phyloP scores from a whole-genome alignment of 176 grass and related monocot species.

The Metroxylon sagu region DNA sequence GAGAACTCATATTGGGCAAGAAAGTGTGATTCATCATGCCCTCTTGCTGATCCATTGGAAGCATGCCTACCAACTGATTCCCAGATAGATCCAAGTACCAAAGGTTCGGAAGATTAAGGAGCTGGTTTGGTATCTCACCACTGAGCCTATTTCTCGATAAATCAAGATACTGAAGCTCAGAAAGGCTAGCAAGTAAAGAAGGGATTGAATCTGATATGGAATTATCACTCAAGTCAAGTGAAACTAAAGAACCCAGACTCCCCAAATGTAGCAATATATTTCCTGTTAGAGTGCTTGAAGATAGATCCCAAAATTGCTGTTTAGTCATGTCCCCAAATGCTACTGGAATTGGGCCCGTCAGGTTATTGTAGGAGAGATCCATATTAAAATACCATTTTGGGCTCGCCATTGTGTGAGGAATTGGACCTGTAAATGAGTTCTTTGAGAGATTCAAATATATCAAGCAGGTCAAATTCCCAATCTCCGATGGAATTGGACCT shows the following conservation, averaged over 20 bases:
- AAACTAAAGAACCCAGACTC: conserved; percentile 10
- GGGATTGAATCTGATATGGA: conserved; percentile 18
- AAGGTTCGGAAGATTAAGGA: conserved; percentile 1
- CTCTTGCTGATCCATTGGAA: not conserved
- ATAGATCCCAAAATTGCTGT: conserved; percentile 1
- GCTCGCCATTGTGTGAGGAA: not conserved
- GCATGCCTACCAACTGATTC: not conserved
- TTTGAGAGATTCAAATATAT: not conserved
- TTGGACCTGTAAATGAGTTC: conserved; percentile 17
- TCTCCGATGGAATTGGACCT: not conserved
- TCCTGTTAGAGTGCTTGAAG: conserved; percentile 17
- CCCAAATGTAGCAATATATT: conserved; percentile 11
- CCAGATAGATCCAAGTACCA: not conserved
- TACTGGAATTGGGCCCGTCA: not conserved
- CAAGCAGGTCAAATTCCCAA: not conserved
- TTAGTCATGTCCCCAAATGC: not conserved
- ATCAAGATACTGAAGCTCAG: conserved; percentile 13
- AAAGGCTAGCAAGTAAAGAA: conserved; percentile 20
- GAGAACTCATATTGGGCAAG: conserved; percentile 8
- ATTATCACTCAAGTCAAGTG: conserved; percentile 23
- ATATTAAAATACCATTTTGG: not conserved
- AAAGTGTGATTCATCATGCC: not conserved
- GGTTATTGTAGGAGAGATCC: not conserved
- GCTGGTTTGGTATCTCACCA: conserved; percentile 15
- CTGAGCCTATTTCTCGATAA: conserved; percentile 19